These are phyloP conservation scores for Parasitella parasitica DNA, from an alignment of 371 early-diverging fungal genomes.

Conservation along the genomic window DNA sequence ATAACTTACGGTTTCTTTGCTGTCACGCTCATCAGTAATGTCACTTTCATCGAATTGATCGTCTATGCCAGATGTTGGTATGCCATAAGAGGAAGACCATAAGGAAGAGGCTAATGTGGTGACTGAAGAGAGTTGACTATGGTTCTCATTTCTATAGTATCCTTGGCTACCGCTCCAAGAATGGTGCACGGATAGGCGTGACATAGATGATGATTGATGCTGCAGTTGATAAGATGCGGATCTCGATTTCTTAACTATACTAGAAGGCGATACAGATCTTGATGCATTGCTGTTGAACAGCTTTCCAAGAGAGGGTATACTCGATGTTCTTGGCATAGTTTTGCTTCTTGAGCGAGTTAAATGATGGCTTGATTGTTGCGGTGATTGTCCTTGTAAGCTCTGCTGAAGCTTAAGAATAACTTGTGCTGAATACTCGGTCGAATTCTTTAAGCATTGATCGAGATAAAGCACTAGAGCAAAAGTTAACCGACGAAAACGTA, in stretches of 20 bases:
- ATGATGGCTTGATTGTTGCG: not conserved
- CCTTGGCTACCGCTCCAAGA: constrained; percentile 1
- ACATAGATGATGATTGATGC: not conserved
- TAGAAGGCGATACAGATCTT: constrained; percentile 17
- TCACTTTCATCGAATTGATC: not conserved
- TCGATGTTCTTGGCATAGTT: constrained; percentile 23
- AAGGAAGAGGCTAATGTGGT: not conserved
- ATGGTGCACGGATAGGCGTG: constrained; percentile 4
- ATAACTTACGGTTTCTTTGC: not conserved
- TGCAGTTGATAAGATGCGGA: not conserved
- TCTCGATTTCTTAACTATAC: constrained; percentile 4
- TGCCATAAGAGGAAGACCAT: not conserved
- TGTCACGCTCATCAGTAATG: not conserved
- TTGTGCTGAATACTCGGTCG: constrained; percentile 15
- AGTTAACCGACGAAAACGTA: too few relatives aligned
- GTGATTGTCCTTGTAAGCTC: not conserved
- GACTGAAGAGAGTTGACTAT: not conserved
- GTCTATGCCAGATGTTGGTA: not conserved
- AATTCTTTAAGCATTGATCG: constrained; percentile 18
- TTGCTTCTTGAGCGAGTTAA: constrained; percentile 26
- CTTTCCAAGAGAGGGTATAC: constrained; percentile 37
- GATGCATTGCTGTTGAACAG: constrained; percentile 16
- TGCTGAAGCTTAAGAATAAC: constrained; percentile 3
- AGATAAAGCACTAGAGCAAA: constrained; percentile 19
- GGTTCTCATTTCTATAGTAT: not conserved